Evolutionary conservation across 768 basidiomycete genomes (phyloP).

Genomic region (Calocybe indica): DNA sequence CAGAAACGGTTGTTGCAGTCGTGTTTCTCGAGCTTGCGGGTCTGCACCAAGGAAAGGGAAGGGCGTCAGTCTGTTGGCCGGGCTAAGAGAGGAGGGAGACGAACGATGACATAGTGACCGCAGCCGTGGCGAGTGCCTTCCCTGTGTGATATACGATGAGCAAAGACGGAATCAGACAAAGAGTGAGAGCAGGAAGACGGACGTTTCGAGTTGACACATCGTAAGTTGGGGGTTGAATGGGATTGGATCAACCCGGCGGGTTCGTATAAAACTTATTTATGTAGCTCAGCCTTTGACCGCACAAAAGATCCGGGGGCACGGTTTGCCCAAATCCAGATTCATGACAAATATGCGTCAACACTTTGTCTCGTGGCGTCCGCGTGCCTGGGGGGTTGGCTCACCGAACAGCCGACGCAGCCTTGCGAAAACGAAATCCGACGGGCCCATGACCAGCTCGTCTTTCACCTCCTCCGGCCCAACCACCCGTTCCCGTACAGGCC

Average conservation of each 20-base stretch:
- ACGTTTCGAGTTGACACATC: conserved; percentile 61
- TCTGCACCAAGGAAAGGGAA: conserved; percentile 27
- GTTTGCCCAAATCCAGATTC: not conserved
- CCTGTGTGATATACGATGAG: conserved; percentile 29
- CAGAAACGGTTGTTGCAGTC: conserved; percentile 49
- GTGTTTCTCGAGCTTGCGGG: conserved; percentile 40
- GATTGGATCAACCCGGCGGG: conserved; percentile 2
- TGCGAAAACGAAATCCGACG: not conserved
- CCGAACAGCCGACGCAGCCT: no score
- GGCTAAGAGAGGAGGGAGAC: conserved; percentile 17
- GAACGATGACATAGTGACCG: conserved; percentile 71
- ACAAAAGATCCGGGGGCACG: no score
- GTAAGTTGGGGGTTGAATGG: conserved; percentile 1
- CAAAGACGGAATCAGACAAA: conserved; percentile 15
- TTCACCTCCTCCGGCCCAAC: conserved; percentile 30
- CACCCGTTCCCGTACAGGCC: conserved; percentile 83
- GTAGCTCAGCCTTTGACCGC: not conserved
- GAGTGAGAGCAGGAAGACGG: conserved; percentile 16
- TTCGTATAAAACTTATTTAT: conserved; percentile 3
- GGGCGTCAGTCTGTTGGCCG: conserved; percentile 6
- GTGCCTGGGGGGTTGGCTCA: no score
- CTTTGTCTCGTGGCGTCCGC: no score
- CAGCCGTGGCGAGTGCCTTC: conserved; percentile 75
- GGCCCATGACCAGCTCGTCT: conserved; percentile 11
- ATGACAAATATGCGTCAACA: no score